Evolutionary conservation across 1,139 yeast genomes (phyloP), one percentile per base, ranked within the genome.

Genomic region (Kodamaea fungicola): DNA sequence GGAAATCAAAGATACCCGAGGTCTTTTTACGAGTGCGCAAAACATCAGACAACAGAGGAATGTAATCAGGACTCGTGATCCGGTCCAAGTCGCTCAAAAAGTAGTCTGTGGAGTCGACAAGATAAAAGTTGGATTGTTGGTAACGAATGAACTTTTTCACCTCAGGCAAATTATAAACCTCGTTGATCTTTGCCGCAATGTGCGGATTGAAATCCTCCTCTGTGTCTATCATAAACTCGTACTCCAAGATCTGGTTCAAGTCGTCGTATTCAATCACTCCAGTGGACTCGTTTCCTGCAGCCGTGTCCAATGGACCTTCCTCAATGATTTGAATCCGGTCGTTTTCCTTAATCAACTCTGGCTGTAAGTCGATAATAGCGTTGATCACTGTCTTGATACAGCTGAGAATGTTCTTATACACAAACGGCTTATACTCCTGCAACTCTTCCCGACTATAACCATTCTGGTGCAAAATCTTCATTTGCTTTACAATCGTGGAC

Each of bases 21-120:
- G 97, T 89, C 64, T 87, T 89, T 56, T 87, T 86, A 64, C 97
- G 80, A 8, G 96, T 88, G 47, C 95, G 74, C 46, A 89, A 71
- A 31, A 89, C 80, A 62, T 89, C 97, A 36, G 80, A 76, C 19
- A 78, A 83, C 16, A 76, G 74, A 2, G 97, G 97, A 12, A 80
- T 54, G 57, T 85, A 89, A 41, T 75, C 73, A 1, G 74, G 69
- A 16, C 66, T 57, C 3, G 82, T 64, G 34, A 89, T 82, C 47
- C 96, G 70, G 26, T 70, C 71, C 32, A 88, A 60, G 52, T 82
- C 82, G 26, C 78, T 74, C 50, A 88, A 75, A 56, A 89, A 88
- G 58, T 90, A 90, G 38, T 74, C 71, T 1, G 96, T 90, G 5
- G 95, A 86, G 57, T 90, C 97, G 74, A 88, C 80, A 35, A 90